Percentiles rank a stretch among this genome's conserved stretches.
Conservation (phyloP, 331 rosid species). For the Malus hybrid region DNA sequence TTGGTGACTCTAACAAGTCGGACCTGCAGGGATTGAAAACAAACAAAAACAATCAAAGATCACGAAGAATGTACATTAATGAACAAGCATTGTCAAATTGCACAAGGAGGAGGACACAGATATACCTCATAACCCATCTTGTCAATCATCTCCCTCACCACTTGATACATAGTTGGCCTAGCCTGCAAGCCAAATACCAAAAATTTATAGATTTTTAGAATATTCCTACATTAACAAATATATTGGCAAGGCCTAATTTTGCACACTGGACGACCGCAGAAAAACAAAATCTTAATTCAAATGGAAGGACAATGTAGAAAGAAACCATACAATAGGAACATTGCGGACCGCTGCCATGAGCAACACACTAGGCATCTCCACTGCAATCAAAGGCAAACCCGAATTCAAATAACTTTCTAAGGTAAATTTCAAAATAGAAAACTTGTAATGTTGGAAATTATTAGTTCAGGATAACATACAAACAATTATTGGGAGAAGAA, state of each 20-base stretch:
- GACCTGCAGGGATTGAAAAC: conserved; percentile 46
- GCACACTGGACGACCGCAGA: background rate
- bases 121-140: conserved; percentile 93
- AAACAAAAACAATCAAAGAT: conserved; percentile 4
- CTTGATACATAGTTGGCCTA: conserved; percentile 97
- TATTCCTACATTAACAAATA: background rate
- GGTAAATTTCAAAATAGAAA: background rate
- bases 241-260: background rate
- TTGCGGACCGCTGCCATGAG: conserved; percentile 93
- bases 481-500: conserved; percentile 97
- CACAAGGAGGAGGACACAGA: conserved; percentile 11
- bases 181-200: conserved; percentile 49
- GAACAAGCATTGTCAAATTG: conserved; percentile 9
- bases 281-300: background rate
- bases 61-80: background rate
- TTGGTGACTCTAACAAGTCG: conserved; percentile 79
- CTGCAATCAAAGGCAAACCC: conserved; percentile 44
- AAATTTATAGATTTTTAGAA: background rate
- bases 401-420: conserved; percentile 13
- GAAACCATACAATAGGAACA: conserved; percentile 72
- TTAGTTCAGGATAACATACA: conserved; percentile 46
- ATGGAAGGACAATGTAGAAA: background rate
- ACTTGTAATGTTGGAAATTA: background rate
- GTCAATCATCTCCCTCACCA: conserved; percentile 86
- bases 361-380: conserved; percentile 94